Percentiles rank a stretch among this genome's conserved stretches.
Conservation (phyloP, 306 rosid genomes). For the Vachellia collinsii region DNA sequence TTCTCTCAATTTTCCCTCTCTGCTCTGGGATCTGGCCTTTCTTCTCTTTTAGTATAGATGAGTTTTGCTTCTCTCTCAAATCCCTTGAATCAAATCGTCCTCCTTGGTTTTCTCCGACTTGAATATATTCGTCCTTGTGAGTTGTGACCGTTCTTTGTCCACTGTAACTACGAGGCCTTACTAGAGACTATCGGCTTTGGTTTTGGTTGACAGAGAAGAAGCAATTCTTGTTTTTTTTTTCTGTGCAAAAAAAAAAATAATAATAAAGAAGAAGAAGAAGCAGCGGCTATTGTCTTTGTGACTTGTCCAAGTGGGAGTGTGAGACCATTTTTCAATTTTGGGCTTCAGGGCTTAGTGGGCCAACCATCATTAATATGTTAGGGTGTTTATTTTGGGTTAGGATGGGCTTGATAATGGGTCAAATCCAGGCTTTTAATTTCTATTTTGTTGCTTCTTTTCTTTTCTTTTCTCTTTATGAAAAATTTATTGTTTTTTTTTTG, state of each 20-base stretch:
- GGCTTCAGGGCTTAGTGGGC: not conserved
- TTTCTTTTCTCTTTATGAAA: not conserved
- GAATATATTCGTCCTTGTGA: not conserved
- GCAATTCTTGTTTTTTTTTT: not conserved
- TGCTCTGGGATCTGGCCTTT: not conserved
- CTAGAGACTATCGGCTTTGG: not conserved
- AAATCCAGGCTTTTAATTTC: not conserved
- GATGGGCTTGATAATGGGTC: not conserved
- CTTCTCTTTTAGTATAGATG: not conserved
- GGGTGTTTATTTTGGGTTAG: not conserved
- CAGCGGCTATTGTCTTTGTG: not conserved
- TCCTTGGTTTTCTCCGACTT: not conserved
- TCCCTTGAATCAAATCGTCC: not conserved
- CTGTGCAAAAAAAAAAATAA: too few relatives aligned
- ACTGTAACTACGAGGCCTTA: not conserved
- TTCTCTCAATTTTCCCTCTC: not conserved
- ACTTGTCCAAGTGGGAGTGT: not conserved
- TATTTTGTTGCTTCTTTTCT: not conserved
- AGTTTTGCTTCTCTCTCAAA: not conserved
- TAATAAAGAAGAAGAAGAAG: too few relatives aligned
- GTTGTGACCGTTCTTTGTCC: not conserved
- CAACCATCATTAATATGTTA: not conserved
- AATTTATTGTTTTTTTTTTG: too few relatives aligned
- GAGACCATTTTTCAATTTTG: not conserved
- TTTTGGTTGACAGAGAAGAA: not conserved